Evolutionary conservation across 768 basidiomycete genomes (phyloP).

Genomic region (Lepiota brunneoincarnata): DNA sequence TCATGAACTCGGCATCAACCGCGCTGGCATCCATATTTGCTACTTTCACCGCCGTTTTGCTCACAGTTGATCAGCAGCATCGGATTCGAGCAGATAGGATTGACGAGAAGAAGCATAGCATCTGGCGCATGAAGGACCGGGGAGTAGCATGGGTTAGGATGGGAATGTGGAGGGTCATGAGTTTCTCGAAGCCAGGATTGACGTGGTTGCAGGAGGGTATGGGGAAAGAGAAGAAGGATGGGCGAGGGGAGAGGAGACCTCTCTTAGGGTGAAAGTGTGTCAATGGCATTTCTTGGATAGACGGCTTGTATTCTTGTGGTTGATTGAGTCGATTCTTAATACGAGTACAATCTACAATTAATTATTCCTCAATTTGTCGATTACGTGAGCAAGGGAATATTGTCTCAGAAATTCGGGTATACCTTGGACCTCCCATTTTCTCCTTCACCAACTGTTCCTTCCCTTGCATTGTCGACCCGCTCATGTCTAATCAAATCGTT

Average conservation of each 20-base stretch:
- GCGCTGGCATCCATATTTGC: conserved; percentile 67
- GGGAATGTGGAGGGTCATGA: not conserved
- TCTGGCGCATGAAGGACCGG: conserved; percentile 12
- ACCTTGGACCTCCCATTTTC: too few species aligned
- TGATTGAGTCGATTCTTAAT: too few species aligned
- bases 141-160: not conserved
- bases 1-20: conserved; percentile 83
- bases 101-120: conserved; percentile 23
- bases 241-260: not conserved
- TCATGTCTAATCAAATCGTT: too few species aligned
- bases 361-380: too few species aligned
- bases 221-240: not conserved
- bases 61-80: conserved; percentile 68
- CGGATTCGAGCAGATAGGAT: conserved; percentile 65
- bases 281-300: not conserved
- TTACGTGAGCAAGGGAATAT: too few species aligned
- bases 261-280: not conserved
- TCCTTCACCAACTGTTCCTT: too few species aligned
- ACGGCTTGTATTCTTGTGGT: too few species aligned
- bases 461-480: too few species aligned
- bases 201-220: not conserved
- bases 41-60: conserved; percentile 54
- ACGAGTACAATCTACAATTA: too few species aligned
- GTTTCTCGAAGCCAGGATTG: not conserved
- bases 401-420: too few species aligned